A percentile compares a stretch with the other conserved stretches of the same genome.
These are phyloP conservation scores for Mucor mucedo DNA, from an alignment of 371 early-diverging fungal genomes.

Conservation along the genomic window DNA sequence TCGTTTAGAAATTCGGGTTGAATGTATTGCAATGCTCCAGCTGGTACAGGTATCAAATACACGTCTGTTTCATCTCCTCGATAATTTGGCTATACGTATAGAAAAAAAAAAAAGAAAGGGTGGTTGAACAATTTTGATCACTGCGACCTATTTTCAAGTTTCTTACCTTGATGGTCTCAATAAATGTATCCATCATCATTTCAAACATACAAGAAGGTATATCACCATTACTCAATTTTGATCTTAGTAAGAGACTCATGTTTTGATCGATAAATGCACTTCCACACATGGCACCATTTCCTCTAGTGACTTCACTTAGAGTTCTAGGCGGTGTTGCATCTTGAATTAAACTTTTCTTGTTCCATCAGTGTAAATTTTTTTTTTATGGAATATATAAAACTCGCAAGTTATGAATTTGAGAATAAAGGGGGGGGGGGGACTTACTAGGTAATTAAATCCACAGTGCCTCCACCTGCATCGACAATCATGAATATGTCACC, in stretches of 20 bases:
- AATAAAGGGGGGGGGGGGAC: not conserved
- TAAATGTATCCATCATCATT: constrained; percentile 60
- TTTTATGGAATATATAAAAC: not conserved
- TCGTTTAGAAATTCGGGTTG: constrained; percentile 24
- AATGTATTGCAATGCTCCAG: constrained; percentile 22
- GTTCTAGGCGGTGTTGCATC: constrained; percentile 27
- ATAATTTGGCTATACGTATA: constrained; percentile 44
- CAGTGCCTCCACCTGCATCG: constrained; percentile 55
- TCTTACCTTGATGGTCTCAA: constrained; percentile 58
- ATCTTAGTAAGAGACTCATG: constrained; percentile 58
- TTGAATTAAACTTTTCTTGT: constrained; percentile 14
- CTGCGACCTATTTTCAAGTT: not conserved
- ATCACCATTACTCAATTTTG: constrained; percentile 49
- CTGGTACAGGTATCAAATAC: constrained; percentile 34
- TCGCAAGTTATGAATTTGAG: not conserved
- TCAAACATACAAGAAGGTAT: constrained; percentile 61
- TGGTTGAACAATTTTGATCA: no score
- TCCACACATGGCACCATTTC: constrained; percentile 63
- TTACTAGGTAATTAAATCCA: constrained; percentile 40
- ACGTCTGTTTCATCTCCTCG: constrained; percentile 55
- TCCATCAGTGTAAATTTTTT: not conserved
- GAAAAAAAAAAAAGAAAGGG: no score
- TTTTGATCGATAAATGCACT: constrained; percentile 63
- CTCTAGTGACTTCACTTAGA: constrained; percentile 61
- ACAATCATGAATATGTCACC: constrained; percentile 58